Percentiles rank a stretch among this genome's conserved stretches.
phyloP scores from a whole-genome alignment of 768 basidiomycete genomes.

The Suillus luteus region DNA sequence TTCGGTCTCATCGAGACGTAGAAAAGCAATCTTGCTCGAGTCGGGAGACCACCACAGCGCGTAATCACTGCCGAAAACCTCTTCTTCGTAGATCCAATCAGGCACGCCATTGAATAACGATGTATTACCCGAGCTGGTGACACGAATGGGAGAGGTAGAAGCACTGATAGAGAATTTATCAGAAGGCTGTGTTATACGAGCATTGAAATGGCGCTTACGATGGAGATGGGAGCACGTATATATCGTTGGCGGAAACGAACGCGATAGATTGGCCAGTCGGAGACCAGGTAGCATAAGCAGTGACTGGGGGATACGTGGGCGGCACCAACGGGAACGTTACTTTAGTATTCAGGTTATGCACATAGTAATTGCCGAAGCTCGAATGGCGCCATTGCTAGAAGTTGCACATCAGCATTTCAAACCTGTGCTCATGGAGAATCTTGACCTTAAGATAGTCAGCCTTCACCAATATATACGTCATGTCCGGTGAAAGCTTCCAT shows the following conservation, averaged over 20 bases:
- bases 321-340: conserved; percentile 70
- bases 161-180: conserved; percentile 25
- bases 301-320: conserved; percentile 68
- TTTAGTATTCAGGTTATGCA: conserved; percentile 76
- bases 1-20: conserved; percentile 83
- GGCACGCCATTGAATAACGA: conserved; percentile 93
- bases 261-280: conserved; percentile 82
- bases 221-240: conserved; percentile 78
- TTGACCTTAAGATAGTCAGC: conserved; percentile 71
- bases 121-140: conserved; percentile 80
- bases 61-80: conserved; percentile 71
- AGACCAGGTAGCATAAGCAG: conserved; percentile 85
- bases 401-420: conserved; percentile 11
- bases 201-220: conserved; percentile 44
- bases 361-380: conserved; percentile 87
- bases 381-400: conserved; percentile 92
- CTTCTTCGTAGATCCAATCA: conserved; percentile 98
- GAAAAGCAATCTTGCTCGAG: conserved; percentile 66
- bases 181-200: background rate
- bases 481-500: conserved; percentile 90
- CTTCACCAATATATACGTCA: conserved; percentile 86
- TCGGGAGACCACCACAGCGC: conserved; percentile 92
- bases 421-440: conserved; percentile 5
- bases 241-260: conserved; percentile 83
- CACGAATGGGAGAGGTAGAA: conserved; percentile 56